Base-by-base conservation (phyloP, 108 stramenopile species). In the Cyclostephanos invisitatus region DNA sequence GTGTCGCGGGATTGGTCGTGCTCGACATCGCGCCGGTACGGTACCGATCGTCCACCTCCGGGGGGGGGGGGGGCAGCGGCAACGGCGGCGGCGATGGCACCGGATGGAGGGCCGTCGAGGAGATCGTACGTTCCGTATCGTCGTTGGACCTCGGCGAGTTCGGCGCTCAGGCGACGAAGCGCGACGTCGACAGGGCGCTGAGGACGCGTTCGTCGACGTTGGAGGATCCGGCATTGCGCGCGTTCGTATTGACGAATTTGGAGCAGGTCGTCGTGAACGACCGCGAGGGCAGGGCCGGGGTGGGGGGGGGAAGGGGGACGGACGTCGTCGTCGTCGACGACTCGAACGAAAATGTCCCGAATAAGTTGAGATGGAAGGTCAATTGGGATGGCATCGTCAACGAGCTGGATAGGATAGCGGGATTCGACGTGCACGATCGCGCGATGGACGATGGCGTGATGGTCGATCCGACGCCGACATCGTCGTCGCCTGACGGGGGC, bases 11-110 rank as follows among this genome's bases (percentile, higher is more conserved):
- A 50, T 74, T 97, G 18, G 89, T 96, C 11, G 92, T 96, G 6
- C 59, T 97, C 51, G 97, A 98, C 69, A 98, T 97, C 58, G 94
- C 97, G 0, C 97, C 96, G 11, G 96, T 96, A 7, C 54, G 68
- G 46, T 96, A 96, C 67, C 68, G 70, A 37, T 59, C 58, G 48
- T 59, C 58, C 57, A 2, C 90, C 87, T 40, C 71, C 81, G 53
- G 81, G 36, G 18, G 44, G 18, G 76, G 58, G 4, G 83, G 56
- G 29, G 22, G 1, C 4, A 20, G 1, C 15, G 62, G 10, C n/a
- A n/a, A n/a, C n/a, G 22, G 67, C 40, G n/a, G 46, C 8, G 77
- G 66, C 9, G 83, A 83, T 32, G 70, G 78, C 7, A 73, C 38
- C 25, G 84, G 83, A 27, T 96, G 96, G 97, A 89, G 83, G 51